These are phyloP conservation scores for Phytophthora pini DNA, from an alignment of 352 stramenopile genomes.

Conservation along the genomic window DNA sequence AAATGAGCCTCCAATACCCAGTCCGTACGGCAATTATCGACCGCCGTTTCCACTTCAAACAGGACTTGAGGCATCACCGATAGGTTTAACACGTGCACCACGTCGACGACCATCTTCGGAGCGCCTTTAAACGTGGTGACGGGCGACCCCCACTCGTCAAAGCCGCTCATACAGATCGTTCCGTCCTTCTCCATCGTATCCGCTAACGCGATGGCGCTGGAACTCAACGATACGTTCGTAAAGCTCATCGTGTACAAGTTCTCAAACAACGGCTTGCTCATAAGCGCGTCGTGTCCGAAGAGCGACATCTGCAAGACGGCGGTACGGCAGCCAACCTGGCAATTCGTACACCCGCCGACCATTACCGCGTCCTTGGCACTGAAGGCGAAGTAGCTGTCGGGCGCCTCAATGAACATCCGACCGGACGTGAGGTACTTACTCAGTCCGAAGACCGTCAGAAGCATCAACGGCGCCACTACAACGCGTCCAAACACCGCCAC, in stretches of 20 bases:
- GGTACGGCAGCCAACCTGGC: constrained; percentile 18
- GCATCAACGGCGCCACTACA: constrained; percentile 16
- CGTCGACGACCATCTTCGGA: constrained; percentile 11
- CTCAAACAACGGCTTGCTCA: constrained; percentile 30
- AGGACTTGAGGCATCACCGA: constrained; percentile 16
- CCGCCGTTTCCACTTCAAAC: constrained; percentile 8
- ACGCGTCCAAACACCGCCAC: constrained; percentile 22
- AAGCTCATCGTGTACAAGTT: constrained; percentile 19
- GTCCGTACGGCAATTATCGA: constrained; percentile 11
- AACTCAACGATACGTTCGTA: constrained; percentile 12
- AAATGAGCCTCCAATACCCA: constrained; percentile 23
- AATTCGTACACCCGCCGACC: constrained; percentile 16
- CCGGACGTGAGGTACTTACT: constrained; percentile 19
- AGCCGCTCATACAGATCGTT: constrained; percentile 17
- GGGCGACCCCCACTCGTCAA: constrained; percentile 21
- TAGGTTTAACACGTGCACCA: constrained; percentile 10
- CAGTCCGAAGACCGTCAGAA: constrained; percentile 7
- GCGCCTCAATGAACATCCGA: constrained; percentile 21
- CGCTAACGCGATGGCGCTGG: constrained; percentile 6
- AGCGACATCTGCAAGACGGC: constrained; percentile 15
- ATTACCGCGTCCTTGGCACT: constrained; percentile 20
- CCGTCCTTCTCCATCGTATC: constrained; percentile 13
- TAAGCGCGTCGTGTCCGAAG: constrained; percentile 11
- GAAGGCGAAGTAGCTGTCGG: constrained; percentile 28
- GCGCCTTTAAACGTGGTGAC: constrained; percentile 15